Conservation (phyloP, 768 basidiomycete genomes). For the Auricularia cornea region DNA sequence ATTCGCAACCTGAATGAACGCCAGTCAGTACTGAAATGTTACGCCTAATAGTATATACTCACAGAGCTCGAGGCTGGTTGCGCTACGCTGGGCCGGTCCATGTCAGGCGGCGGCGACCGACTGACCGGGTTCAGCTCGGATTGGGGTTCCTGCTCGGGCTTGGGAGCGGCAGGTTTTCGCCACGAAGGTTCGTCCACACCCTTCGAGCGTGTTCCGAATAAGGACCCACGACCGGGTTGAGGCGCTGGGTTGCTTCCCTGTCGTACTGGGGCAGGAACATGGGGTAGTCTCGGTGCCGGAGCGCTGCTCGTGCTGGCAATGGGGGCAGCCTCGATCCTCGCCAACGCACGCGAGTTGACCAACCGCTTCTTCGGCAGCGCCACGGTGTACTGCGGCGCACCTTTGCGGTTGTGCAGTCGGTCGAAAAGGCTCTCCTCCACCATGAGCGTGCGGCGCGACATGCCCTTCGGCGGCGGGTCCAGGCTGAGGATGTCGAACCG, state of each 20-base stretch:
- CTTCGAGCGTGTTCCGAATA: neutral
- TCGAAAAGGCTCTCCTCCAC: constrained; percentile 60
- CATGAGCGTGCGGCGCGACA: constrained; percentile 51
- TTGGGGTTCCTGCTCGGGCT: constrained; percentile 2
- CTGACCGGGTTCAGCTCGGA: constrained; percentile 46
- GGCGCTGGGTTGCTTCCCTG: neutral
- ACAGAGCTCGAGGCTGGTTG: neutral
- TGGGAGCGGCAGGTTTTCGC: constrained; percentile 1
- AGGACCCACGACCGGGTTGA: neutral
- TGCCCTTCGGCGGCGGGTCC: constrained; percentile 60
- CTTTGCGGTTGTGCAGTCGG: constrained; percentile 12
- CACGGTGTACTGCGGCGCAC: neutral
- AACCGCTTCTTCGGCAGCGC: constrained; percentile 16
- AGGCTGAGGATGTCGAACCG: constrained; percentile 65
- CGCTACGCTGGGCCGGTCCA: constrained; percentile 9
- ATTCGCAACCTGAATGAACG: neutral
- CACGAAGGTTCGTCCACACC: constrained; percentile 5
- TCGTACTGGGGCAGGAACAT: neutral
- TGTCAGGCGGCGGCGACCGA: constrained; percentile 59
- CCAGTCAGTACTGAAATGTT: neutral
- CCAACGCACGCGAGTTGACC: constrained; percentile 4
- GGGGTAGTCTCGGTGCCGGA: neutral
- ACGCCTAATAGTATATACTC: neutral
- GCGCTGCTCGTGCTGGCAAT: neutral
- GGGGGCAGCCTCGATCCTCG: neutral